Conservation (phyloP, 2,329 filamentous ascomycete species). For the Thelonectria olida region DNA sequence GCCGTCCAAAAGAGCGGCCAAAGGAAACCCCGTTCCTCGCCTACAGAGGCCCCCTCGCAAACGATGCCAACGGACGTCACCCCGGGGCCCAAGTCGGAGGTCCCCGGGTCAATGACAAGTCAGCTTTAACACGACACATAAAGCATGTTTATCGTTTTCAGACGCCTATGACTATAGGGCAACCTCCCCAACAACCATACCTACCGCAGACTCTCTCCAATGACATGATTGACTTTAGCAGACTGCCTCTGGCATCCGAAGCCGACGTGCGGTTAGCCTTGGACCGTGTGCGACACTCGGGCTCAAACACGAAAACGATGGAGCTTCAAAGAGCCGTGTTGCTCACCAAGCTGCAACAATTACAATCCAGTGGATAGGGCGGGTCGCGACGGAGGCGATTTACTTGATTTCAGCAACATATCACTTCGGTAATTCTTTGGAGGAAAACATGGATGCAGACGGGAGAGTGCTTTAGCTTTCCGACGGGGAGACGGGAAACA, state of each 20-base stretch:
- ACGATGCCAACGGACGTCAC: not conserved
- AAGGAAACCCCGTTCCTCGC: not conserved
- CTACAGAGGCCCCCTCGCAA: conserved; percentile 1
- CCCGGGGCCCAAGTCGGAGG: not conserved
- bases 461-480: conserved; percentile 11
- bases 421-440: conserved; percentile 19
- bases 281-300: conserved; percentile 61
- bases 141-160: conserved; percentile 25
- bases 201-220: conserved; percentile 1
- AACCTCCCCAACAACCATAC: not conserved
- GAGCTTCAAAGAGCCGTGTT: conserved; percentile 32
- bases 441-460: conserved; percentile 18
- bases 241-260: conserved; percentile 65
- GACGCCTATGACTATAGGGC: not conserved
- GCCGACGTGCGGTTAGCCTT: conserved; percentile 72
- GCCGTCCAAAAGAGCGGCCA: conserved; percentile 14
- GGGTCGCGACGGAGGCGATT: conserved; percentile 20
- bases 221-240: conserved; percentile 18
- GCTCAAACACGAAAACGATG: conserved; percentile 29
- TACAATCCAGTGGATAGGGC: conserved; percentile 22
- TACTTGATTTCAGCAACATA: conserved; percentile 12
- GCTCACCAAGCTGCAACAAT: conserved; percentile 29
- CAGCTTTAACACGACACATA: conserved; percentile 25
- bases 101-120: not conserved
- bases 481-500: not conserved